phyloP scores from a whole-genome alignment of 2,329 filamentous ascomycete genomes.

The Neonectria punicea region DNA sequence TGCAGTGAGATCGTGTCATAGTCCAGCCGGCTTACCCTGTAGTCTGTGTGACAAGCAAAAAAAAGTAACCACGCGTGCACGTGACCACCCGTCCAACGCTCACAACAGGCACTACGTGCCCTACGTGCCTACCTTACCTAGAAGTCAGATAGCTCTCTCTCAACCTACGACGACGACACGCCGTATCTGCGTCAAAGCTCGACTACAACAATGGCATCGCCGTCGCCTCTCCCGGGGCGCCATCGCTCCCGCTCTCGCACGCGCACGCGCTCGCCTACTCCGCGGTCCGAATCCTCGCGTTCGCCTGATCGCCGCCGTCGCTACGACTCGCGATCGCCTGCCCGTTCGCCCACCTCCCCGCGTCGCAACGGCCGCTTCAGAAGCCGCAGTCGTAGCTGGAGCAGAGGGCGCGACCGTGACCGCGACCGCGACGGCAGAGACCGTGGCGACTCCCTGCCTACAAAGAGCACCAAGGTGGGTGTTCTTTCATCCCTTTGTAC shows the following conservation, averaged over 20 bases:
- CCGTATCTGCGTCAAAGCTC: conserved; percentile 4
- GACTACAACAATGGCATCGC: conserved; percentile 44
- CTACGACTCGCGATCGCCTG: conserved; percentile 48
- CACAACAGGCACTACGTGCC: neutral
- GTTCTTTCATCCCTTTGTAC: neutral
- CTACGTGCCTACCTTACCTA: neutral
- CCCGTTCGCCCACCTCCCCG: conserved; percentile 46
- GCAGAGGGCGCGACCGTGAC: conserved; percentile 46
- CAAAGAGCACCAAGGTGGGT: conserved; percentile 64
- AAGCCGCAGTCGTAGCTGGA: conserved; percentile 44
- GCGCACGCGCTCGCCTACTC: conserved; percentile 49
- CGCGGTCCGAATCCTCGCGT: conserved; percentile 48
- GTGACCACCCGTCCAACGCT: conserved; percentile 27
- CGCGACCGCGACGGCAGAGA: conserved; percentile 46
- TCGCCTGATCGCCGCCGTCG: conserved; percentile 46
- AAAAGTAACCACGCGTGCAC: conserved; percentile 8
- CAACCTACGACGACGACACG: conserved; percentile 23
- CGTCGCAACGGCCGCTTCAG: conserved; percentile 48
- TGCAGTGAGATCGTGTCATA: neutral
- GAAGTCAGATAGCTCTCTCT: conserved; percentile 3
- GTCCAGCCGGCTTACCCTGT: conserved; percentile 15
- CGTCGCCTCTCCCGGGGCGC: conserved; percentile 48
- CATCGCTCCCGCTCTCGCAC: conserved; percentile 50
- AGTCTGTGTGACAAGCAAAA: neutral
- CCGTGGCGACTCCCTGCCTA: conserved; percentile 51